Evolutionary conservation across 345 rosid species (phyloP), one percentile per base, ranked within the genome.

Genomic region (Acer yangbiense): DNA sequence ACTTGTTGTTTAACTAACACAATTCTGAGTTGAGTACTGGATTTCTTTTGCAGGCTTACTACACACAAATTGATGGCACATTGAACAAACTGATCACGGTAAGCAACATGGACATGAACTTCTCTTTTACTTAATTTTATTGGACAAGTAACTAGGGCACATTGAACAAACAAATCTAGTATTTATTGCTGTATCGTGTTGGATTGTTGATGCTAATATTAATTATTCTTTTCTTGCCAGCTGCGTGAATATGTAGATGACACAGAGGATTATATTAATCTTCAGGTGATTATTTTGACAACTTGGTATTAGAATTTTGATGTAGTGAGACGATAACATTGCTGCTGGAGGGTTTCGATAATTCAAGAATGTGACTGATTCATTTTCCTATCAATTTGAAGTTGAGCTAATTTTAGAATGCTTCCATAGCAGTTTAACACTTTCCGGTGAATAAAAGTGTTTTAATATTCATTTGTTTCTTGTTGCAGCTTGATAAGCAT

Each of bases 221-320:
- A 65, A 52, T 74, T 68, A 12, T 67, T 60, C 62, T 80, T 78
- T n/a, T 66, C 71, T 68, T 16, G 61, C 69, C 84, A 87, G 95
- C 78, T 91, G 86, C 90, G 95, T 5, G 95, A 91, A 68, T 89
- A 91, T 78, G 88, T 91, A 13, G 95, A 91, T 69, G 95, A 89
- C 74, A 91, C 95, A 5, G 93, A 91, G 83, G 95, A 91, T 82
- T 89, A 91, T 73, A 91, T 91, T 67, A 91, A 89, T 83, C 89
- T 91, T 82, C 93, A 87, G 86, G 87, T 86, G 70, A 78, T 52
- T 55, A 52, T 52, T 52, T 32, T 32, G 32, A 29, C 32, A 29
- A 29, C 32, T 29, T 29, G 32, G 32, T 29, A 29, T 29, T 29
- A 29, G 3, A 27, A 29, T 29, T 29, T 29, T 29, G 32, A 29